Percentiles rank a stretch among this genome's conserved stretches.
Evolutionary conservation across 2,329 filamentous ascomycete species (phyloP).

Genomic region (Xylariaceae sp.): DNA sequence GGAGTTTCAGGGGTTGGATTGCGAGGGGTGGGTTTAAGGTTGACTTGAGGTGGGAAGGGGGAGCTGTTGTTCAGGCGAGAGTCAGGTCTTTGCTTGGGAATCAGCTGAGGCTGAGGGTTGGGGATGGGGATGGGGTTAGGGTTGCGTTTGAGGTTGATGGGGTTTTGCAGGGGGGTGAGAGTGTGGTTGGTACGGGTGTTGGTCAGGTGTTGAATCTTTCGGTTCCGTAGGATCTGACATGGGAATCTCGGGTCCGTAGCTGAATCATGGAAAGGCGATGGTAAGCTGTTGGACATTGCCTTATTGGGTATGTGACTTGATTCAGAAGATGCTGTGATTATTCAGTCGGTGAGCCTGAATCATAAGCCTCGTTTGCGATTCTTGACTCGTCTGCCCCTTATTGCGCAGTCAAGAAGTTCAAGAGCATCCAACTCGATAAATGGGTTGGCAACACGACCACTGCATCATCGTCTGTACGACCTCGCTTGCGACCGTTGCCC

Average conservation of each 20-base stretch:
- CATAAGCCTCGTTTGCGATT: no score
- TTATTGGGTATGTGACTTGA: not conserved
- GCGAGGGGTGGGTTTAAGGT: constrained; percentile 5
- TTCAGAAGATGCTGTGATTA: no score
- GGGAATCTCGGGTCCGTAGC: no score
- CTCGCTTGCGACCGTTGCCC: no score
- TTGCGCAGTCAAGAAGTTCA: no score
- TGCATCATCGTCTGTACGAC: no score
- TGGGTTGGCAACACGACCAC: no score
- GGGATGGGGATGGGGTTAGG: not conserved
- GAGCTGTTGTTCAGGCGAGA: not conserved
- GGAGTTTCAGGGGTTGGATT: constrained; percentile 1
- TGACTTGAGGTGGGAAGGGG: not conserved
- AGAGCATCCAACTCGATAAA: no score
- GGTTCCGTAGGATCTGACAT: not conserved
- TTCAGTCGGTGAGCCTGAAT: no score
- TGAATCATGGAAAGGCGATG: no score
- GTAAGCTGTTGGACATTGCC: not conserved
- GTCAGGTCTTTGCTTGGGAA: constrained; percentile 6
- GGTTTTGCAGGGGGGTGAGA: not conserved
- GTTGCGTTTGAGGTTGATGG: not conserved
- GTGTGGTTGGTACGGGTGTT: not conserved
- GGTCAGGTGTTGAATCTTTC: not conserved
- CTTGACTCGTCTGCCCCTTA: no score
- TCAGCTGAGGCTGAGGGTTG: constrained; percentile 1